Evolutionary conservation across 352 stramenopile genomes (phyloP).

Genomic region (Globisporangium nagaii): DNA sequence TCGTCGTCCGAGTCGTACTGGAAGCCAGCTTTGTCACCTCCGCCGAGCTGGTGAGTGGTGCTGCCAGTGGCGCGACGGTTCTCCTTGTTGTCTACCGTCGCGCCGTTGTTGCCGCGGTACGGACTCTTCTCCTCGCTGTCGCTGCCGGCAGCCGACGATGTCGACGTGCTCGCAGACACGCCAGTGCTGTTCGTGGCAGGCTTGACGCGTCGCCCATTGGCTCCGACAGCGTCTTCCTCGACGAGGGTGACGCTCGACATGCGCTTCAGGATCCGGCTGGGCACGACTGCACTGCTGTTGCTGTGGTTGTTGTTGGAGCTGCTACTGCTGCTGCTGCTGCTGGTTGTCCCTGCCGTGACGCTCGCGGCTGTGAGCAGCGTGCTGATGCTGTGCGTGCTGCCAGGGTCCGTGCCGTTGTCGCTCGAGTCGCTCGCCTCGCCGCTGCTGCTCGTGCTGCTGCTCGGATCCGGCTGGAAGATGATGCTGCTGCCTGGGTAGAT

Average conservation of each 20-base stretch:
- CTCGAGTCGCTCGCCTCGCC: slow-evolving; percentile 28
- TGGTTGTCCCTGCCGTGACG: neutral
- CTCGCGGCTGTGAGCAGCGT: slow-evolving; percentile 6
- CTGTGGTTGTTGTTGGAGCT: slow-evolving; percentile 3
- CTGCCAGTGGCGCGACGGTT: neutral
- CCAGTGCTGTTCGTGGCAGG: slow-evolving; percentile 2
- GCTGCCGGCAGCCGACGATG: slow-evolving; percentile 6
- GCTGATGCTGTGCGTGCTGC: slow-evolving; percentile 2
- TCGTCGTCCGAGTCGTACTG: slow-evolving; percentile 26
- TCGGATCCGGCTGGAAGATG: slow-evolving; percentile 10
- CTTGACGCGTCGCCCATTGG: slow-evolving; percentile 7
- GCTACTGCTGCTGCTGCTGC: slow-evolving; percentile 4
- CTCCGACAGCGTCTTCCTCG: slow-evolving; percentile 14
- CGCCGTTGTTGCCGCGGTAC: neutral
- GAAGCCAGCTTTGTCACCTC: slow-evolving; percentile 7
- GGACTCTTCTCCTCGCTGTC: slow-evolving; percentile 16
- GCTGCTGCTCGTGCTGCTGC: slow-evolving; percentile 14
- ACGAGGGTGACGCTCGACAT: slow-evolving; percentile 51
- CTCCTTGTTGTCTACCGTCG: neutral
- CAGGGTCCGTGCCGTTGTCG: slow-evolving; percentile 23
- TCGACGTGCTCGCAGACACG: neutral
- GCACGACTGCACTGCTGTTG: slow-evolving; percentile 12
- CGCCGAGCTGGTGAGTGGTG: neutral
- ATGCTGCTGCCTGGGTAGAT: slow-evolving; percentile 11
- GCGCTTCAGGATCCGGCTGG: slow-evolving; percentile 20